phyloP scores from a whole-genome alignment of 108 stramenopile genomes.

The Cyclotella choctawhatcheeana region DNA sequence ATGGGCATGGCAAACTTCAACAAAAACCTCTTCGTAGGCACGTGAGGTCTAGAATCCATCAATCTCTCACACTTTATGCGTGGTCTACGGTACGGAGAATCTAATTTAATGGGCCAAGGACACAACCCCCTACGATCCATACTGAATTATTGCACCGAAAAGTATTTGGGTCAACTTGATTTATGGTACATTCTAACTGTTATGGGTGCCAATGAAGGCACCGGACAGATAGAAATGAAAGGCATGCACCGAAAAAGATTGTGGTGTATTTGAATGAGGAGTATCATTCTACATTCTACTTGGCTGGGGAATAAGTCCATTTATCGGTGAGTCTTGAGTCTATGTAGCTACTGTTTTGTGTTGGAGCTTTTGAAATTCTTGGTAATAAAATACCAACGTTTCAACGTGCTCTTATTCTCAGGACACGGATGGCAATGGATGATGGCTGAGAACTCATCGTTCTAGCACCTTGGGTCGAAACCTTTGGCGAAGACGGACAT shows the following conservation, averaged over 20 bases:
- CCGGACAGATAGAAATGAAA: slow-evolving; percentile 70
- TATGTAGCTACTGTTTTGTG: no score
- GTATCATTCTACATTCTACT: slow-evolving; percentile 95
- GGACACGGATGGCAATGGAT: slow-evolving; percentile 94
- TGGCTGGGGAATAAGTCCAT: slow-evolving; percentile 97
- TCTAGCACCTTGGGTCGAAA: slow-evolving; percentile 87
- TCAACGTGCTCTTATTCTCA: not conserved
- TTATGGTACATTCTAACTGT: slow-evolving; percentile 94
- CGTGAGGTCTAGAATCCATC: slow-evolving; percentile 93
- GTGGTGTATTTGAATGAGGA: slow-evolving; percentile 92
- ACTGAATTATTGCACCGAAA: slow-evolving; percentile 84
- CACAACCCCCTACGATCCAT: slow-evolving; percentile 91
- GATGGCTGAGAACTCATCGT: slow-evolving; percentile 93
- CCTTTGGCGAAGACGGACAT: slow-evolving; percentile 90
- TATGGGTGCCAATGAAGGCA: slow-evolving; percentile 63
- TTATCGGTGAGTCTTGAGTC: slow-evolving; percentile 60
- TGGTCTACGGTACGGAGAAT: slow-evolving; percentile 96
- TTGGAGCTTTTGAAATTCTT: no score
- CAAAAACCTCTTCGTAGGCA: slow-evolving; percentile 92
- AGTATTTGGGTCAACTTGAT: slow-evolving; percentile 74
- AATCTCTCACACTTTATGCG: slow-evolving; percentile 96
- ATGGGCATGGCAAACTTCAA: slow-evolving; percentile 98
- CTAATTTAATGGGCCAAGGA: slow-evolving; percentile 95
- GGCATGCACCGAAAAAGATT: slow-evolving; percentile 86
- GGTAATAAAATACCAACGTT: no score